Percentiles rank a stretch among this genome's conserved stretches.
These are phyloP conservation scores for Raphanus raphanistrum DNA, from an alignment of 345 rosid species.

Conservation along the genomic window DNA sequence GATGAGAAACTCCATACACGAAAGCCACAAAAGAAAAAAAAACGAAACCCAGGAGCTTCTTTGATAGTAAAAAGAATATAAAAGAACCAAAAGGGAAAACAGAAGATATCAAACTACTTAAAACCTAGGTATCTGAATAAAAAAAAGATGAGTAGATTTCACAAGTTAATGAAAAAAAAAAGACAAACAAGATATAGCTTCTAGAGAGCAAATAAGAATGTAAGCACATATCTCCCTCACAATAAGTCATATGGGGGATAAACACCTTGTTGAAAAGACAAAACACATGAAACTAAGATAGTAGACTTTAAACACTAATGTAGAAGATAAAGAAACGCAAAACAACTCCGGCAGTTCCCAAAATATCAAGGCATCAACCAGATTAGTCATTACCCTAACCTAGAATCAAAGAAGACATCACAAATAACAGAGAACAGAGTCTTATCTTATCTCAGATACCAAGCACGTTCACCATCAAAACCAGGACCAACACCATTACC, in stretches of 20 bases:
- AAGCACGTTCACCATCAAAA: constrained; percentile 37
- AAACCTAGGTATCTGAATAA: neutral
- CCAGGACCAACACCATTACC: constrained; percentile 26
- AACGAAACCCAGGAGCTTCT: constrained; percentile 7
- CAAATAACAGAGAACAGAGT: neutral
- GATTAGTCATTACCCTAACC: constrained; percentile 31
- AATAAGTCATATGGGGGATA: constrained; percentile 1
- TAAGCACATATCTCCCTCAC: constrained; percentile 14
- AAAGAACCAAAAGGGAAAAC: constrained; percentile 3
- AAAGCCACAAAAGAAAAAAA: constrained; percentile 4
- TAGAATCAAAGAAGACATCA: constrained; percentile 6
- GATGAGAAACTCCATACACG: neutral
- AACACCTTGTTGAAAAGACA: constrained; percentile 3
- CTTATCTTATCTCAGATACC: constrained; percentile 35
- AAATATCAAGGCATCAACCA: neutral
- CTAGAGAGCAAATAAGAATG: neutral
- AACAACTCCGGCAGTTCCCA: constrained; percentile 16
- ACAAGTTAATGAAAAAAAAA: neutral
- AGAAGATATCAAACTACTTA: neutral
- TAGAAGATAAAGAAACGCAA: constrained; percentile 5
- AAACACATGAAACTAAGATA: neutral
- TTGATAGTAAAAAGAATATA: constrained; percentile 3
- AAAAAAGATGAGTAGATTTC: neutral
- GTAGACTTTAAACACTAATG: neutral
- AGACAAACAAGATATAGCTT: neutral